Evolutionary conservation across 352 stramenopile genomes (phyloP).

Genomic region (Phytophthora ramorum): DNA sequence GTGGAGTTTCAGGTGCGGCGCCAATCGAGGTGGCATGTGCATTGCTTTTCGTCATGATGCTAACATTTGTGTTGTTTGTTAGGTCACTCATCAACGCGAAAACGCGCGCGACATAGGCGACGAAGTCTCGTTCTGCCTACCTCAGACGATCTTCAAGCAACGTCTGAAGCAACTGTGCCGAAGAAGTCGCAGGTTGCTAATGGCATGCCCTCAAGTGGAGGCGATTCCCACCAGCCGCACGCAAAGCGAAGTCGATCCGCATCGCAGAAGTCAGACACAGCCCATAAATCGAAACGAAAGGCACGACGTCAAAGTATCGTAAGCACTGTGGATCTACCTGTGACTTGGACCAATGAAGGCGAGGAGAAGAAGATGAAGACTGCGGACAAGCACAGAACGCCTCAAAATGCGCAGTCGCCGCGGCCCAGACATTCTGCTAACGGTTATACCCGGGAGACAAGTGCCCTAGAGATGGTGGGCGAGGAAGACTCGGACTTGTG

Average conservation of each 20-base stretch:
- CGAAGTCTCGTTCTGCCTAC: slow-evolving; percentile 39
- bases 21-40: background rate
- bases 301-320: slow-evolving; percentile 53
- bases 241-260: slow-evolving; percentile 16
- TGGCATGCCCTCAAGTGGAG: slow-evolving; percentile 4
- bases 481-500: slow-evolving; percentile 39
- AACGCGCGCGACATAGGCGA: slow-evolving; percentile 37
- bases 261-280: slow-evolving; percentile 7
- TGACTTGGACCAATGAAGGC: background rate
- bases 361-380: slow-evolving; percentile 5
- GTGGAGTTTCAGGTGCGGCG: slow-evolving; percentile 13
- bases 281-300: slow-evolving; percentile 28
- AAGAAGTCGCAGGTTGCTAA: slow-evolving; percentile 11
- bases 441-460: slow-evolving; percentile 24
- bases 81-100: slow-evolving; percentile 21
- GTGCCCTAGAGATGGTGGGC: slow-evolving; percentile 38
- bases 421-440: slow-evolving; percentile 11
- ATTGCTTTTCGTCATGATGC: background rate
- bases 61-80: slow-evolving; percentile 13
- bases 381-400: slow-evolving; percentile 12
- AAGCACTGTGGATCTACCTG: slow-evolving; percentile 25
- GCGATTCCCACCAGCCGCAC: slow-evolving; percentile 4
- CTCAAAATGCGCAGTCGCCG: slow-evolving; percentile 12
- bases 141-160: slow-evolving; percentile 30
- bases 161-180: background rate